Conservation (phyloP, 495 filamentous ascomycete genomes). For the Neurospora sp. region DNA sequence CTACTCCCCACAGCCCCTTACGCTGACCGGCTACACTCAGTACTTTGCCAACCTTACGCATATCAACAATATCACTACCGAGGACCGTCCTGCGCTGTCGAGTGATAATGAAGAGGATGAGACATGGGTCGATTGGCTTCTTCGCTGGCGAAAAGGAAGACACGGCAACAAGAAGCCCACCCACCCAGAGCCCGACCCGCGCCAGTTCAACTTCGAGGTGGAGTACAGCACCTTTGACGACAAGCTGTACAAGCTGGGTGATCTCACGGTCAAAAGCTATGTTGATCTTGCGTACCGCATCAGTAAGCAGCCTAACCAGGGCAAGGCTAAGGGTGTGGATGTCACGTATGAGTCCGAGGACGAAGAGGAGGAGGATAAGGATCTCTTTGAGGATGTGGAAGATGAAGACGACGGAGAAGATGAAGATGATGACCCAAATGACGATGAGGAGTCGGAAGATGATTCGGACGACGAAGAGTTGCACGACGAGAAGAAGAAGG, state of each 20-base stretch:
- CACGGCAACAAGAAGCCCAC: conserved; percentile 45
- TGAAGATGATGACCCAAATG: conserved; percentile 1
- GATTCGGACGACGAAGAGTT: conserved; percentile 10
- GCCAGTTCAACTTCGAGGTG: conserved; percentile 62
- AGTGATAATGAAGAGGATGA: conserved; percentile 6
- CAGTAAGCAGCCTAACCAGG: conserved; percentile 36
- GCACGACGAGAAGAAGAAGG: conserved; percentile 35
- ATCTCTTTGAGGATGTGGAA: not conserved
- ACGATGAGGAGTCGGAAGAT: not conserved
- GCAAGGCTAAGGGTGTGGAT: conserved; percentile 12
- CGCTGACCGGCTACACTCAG: conserved; percentile 69
- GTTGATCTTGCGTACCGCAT: conserved; percentile 71
- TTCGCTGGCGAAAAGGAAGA: conserved; percentile 45
- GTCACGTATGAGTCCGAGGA: not conserved
- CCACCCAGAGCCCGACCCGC: conserved; percentile 40
- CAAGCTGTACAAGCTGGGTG: conserved; percentile 60
- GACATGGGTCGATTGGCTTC: conserved; percentile 14
- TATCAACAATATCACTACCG: conserved; percentile 52
- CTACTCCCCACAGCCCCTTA: conserved; percentile 77
- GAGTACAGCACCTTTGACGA: conserved; percentile 81
- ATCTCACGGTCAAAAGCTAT: conserved; percentile 77
- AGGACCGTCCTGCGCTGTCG: not conserved
- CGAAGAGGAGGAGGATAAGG: not conserved
- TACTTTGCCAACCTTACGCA: conserved; percentile 88
- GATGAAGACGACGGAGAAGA: not conserved